Conservation (phyloP, 2,329 filamentous ascomycete species). For the Aspergillus chevalieri region DNA sequence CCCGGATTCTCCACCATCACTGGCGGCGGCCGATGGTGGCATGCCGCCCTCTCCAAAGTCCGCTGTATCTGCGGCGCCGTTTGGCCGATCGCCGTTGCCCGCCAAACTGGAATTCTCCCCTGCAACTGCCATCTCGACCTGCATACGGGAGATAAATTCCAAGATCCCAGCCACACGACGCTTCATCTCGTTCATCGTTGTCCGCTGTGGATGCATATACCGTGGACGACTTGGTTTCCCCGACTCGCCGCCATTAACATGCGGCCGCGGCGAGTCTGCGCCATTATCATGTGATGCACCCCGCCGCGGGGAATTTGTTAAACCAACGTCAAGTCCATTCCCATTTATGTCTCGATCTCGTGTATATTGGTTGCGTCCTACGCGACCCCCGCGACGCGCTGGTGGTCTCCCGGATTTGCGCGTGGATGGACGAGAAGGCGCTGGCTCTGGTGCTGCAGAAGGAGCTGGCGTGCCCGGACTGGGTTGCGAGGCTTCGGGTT, state of each 20-base stretch:
- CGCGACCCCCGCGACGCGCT: slow-evolving; percentile 58
- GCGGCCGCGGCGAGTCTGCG: slow-evolving; percentile 36
- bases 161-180: slow-evolving; percentile 76
- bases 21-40: slow-evolving; percentile 15
- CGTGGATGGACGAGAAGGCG: slow-evolving; percentile 35
- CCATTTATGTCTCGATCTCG: slow-evolving; percentile 63
- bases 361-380: slow-evolving; percentile 76
- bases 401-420: slow-evolving; percentile 61
- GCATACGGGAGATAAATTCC: slow-evolving; percentile 82
- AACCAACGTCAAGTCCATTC: slow-evolving; percentile 37
- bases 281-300: slow-evolving; percentile 35
- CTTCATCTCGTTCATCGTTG: slow-evolving; percentile 84
- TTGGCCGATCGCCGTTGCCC: slow-evolving; percentile 30
- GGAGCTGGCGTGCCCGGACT: slow-evolving; percentile 39
- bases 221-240: slow-evolving; percentile 57
- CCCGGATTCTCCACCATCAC: slow-evolving; percentile 21
- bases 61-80: slow-evolving; percentile 28
- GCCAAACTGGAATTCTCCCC: slow-evolving; percentile 41
- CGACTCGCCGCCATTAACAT: slow-evolving; percentile 53
- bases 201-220: slow-evolving; percentile 50
- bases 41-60: slow-evolving; percentile 29
- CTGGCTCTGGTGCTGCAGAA: slow-evolving; percentile 31
- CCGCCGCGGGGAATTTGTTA: slow-evolving; percentile 35
- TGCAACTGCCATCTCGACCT: slow-evolving; percentile 71
- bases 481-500: slow-evolving; percentile 36